phyloP scores from a whole-genome alignment of 805 yeast species.

The Wickerhamiella brachini region DNA sequence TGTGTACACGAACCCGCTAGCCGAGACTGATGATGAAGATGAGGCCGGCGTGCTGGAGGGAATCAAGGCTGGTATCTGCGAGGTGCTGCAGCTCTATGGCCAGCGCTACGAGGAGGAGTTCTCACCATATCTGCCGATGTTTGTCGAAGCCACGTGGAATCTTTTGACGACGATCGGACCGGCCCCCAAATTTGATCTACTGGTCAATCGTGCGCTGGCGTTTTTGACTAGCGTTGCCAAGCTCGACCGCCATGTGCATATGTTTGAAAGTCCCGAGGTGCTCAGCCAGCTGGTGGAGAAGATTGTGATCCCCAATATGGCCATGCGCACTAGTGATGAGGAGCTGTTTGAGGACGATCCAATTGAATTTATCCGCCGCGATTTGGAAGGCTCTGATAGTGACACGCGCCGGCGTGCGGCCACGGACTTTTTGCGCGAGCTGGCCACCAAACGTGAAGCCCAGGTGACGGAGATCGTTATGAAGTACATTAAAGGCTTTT shows the following conservation, averaged over 20 bases:
- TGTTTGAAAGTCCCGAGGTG: conserved; percentile 48
- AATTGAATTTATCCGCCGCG: conserved; percentile 79
- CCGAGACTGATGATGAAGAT: conserved; percentile 47
- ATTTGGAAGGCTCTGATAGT: conserved; percentile 86
- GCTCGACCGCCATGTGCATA: conserved; percentile 46
- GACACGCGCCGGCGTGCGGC: conserved; percentile 88
- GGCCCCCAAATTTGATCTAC: conserved; percentile 68
- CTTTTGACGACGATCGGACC: conserved; percentile 50
- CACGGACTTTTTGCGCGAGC: conserved; percentile 80
- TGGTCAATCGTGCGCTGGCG: conserved; percentile 67
- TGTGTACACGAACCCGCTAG: conserved; percentile 39
- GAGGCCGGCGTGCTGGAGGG: conserved; percentile 56
- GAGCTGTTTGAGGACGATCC: conserved; percentile 97
- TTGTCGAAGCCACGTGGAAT: conserved; percentile 74
- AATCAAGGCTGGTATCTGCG: conserved; percentile 72
- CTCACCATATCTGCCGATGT: conserved; percentile 58
- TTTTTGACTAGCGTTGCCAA: conserved; percentile 74
- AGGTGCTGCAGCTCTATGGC: conserved; percentile 70
- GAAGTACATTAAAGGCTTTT: conserved; percentile 54
- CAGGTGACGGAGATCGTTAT: conserved; percentile 62
- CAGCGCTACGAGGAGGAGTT: conserved; percentile 88
- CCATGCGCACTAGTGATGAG: conserved; percentile 74
- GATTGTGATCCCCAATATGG: conserved; percentile 78
- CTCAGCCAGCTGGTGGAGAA: conserved; percentile 67
- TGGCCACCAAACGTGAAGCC: conserved; percentile 65